Conservation (phyloP, 2,329 filamentous ascomycete species). For the Aplosporella prunicola region DNA sequence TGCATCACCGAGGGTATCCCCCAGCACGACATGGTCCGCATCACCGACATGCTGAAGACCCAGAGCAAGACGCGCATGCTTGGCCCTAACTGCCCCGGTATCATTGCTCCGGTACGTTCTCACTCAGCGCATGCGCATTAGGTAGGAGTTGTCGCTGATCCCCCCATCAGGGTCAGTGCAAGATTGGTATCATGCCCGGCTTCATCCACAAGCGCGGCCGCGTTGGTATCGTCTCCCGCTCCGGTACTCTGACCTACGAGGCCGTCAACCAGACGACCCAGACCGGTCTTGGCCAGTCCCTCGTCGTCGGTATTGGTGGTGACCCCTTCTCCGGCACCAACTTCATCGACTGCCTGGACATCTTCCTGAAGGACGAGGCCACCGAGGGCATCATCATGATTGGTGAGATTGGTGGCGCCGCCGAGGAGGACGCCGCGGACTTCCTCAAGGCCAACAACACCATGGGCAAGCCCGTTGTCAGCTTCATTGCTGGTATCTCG, state of each 20-base stretch:
- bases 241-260: slow-evolving; percentile 97
- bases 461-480: slow-evolving; percentile 88
- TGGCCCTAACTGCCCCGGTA: slow-evolving; percentile 95
- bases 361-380: slow-evolving; percentile 92
- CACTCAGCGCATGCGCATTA: no score
- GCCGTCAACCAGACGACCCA: slow-evolving; percentile 99
- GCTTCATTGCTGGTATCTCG: slow-evolving; percentile 97
- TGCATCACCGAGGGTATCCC: slow-evolving; percentile 93
- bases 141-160: slow-evolving; percentile 14
- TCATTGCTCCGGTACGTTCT: slow-evolving; percentile 62
- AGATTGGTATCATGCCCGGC: slow-evolving; percentile 99
- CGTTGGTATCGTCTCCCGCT: slow-evolving; percentile 96
- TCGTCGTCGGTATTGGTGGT: slow-evolving; percentile 96
- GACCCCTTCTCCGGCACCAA: slow-evolving; percentile 98
- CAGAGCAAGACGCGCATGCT: slow-evolving; percentile 96
- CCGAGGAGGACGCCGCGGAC: slow-evolving; percentile 96
- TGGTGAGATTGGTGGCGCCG: slow-evolving; percentile 94
- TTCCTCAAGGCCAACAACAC: slow-evolving; percentile 91
- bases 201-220: slow-evolving; percentile 99
- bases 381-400: slow-evolving; percentile 99
- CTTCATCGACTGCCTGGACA: slow-evolving; percentile 98
- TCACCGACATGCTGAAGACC: slow-evolving; percentile 94
- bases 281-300: slow-evolving; percentile 91
- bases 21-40: slow-evolving; percentile 98
- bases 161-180: slow-evolving; percentile 72